A percentile compares a stretch with the other conserved stretches of the same genome.
Conservation (phyloP, 179 eudicot species). For the Drosera spatulata region DNA sequence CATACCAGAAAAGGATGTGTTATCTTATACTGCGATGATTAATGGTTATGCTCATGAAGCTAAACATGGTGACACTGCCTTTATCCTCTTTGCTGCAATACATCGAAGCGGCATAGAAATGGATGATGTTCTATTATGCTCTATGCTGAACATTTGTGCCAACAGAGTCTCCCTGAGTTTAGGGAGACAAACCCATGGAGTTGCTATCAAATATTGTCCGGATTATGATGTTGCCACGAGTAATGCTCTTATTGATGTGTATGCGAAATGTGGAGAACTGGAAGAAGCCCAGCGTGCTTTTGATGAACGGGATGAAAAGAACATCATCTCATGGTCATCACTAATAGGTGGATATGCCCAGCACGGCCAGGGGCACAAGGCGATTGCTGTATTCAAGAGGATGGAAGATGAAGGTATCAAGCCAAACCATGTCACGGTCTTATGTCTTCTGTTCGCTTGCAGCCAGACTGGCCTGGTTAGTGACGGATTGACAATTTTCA, state of each 20-base stretch:
- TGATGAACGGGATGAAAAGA: conserved; percentile 34
- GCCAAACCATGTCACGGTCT: conserved; percentile 57
- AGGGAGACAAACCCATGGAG: conserved; percentile 60
- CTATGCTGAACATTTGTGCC: conserved; percentile 53
- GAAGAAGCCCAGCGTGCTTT: conserved; percentile 37
- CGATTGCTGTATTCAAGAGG: conserved; percentile 25
- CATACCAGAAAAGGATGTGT: conserved; percentile 28
- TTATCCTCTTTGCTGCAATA: conserved; percentile 39
- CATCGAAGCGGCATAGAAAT: conserved; percentile 22
- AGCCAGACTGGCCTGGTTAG: conserved; percentile 50
- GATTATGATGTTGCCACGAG: conserved; percentile 36
- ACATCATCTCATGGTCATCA: conserved; percentile 71
- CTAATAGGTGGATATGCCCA: conserved; percentile 49
- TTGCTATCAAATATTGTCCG: conserved; percentile 29
- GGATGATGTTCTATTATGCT: conserved; percentile 49
- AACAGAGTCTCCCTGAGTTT: conserved; percentile 29
- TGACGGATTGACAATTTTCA: conserved; percentile 42
- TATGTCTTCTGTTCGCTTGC: conserved; percentile 59
- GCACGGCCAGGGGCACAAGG: conserved; percentile 46
- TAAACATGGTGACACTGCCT: conserved; percentile 17
- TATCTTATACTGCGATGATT: conserved; percentile 49
- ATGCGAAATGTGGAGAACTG: conserved; percentile 61
- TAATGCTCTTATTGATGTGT: conserved; percentile 76
- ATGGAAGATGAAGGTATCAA: conserved; percentile 53
- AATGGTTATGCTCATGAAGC: conserved; percentile 46